Conservation (phyloP, 306 rosid species). For the Dalbergia oliveri region DNA sequence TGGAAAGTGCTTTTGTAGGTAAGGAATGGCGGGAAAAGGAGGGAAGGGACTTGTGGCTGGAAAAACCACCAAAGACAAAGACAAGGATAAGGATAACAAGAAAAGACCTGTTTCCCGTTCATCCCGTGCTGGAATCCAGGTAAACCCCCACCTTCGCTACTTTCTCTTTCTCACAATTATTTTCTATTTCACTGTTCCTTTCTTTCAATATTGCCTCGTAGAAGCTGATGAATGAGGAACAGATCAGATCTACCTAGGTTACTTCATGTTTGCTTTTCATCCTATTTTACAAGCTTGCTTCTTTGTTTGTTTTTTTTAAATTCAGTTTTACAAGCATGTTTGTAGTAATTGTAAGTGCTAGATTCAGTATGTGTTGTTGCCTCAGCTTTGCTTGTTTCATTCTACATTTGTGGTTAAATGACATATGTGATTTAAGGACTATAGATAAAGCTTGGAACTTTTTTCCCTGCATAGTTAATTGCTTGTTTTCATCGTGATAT, state of each 20-base stretch:
- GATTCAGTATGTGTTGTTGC: background rate
- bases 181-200: background rate
- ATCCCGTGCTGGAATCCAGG: slow-evolving; percentile 97
- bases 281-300: too few species aligned
- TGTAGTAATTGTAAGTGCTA: background rate
- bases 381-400: too few species aligned
- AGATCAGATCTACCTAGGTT: background rate
- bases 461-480: too few species aligned
- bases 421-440: too few species aligned
- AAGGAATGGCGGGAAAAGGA: slow-evolving; percentile 86
- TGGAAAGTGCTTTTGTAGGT: slow-evolving; percentile 11
- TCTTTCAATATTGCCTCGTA: background rate
- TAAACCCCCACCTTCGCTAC: background rate
- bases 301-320: too few species aligned
- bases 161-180: background rate
- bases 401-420: too few species aligned
- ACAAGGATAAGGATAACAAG: slow-evolving; percentile 77
- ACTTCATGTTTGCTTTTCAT: too few species aligned
- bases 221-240: background rate
- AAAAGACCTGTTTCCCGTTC: slow-evolving; percentile 83
- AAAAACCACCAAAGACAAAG: slow-evolving; percentile 85
- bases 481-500: too few species aligned
- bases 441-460: too few species aligned
- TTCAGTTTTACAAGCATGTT: too few species aligned
- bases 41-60: slow-evolving; percentile 92